phyloP scores from a whole-genome alignment of 257 asterid genomes.

The Ilex asprella region DNA sequence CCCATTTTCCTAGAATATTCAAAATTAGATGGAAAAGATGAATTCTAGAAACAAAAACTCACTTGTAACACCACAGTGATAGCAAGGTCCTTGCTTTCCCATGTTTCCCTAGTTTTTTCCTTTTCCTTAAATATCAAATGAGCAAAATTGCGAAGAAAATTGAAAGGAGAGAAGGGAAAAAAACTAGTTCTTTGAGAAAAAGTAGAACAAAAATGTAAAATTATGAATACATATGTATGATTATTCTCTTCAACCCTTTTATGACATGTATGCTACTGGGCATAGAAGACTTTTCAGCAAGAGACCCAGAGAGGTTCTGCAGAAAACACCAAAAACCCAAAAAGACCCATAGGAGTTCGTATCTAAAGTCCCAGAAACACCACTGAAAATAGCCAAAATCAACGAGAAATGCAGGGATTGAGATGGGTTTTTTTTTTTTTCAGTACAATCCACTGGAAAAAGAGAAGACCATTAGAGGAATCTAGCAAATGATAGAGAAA shows the following conservation, averaged over 20 bases:
- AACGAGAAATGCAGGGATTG: constrained; percentile 29
- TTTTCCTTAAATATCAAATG: constrained; percentile 27
- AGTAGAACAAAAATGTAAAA: constrained; percentile 11
- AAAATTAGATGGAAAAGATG: constrained; percentile 8
- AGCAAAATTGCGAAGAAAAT: constrained; percentile 18
- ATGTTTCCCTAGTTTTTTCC: constrained; percentile 32
- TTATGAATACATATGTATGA: constrained; percentile 19
- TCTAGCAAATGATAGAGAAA: constrained; percentile 66
- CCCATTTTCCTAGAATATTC: constrained; percentile 9
- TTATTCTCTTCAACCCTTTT: constrained; percentile 32
- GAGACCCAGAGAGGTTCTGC: constrained; percentile 10
- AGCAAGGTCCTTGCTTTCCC: constrained; percentile 99
- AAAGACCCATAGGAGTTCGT: constrained; percentile 24
- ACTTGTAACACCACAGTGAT: constrained; percentile 99
- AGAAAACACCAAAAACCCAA: constrained; percentile 33
- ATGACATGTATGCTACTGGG: constrained; percentile 33
- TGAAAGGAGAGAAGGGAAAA: constrained; percentile 19
- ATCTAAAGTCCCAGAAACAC: constrained; percentile 45
- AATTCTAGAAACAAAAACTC: constrained; percentile 42
- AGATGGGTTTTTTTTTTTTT: constrained; percentile 36
- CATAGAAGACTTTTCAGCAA: constrained; percentile 26
- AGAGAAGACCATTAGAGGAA: constrained; percentile 56
- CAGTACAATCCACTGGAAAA: constrained; percentile 49
- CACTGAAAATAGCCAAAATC: constrained; percentile 40
- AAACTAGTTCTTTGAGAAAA: neutral